Conservation (phyloP, 2,329 filamentous ascomycete species). For the Colletotrichum sp. region DNA sequence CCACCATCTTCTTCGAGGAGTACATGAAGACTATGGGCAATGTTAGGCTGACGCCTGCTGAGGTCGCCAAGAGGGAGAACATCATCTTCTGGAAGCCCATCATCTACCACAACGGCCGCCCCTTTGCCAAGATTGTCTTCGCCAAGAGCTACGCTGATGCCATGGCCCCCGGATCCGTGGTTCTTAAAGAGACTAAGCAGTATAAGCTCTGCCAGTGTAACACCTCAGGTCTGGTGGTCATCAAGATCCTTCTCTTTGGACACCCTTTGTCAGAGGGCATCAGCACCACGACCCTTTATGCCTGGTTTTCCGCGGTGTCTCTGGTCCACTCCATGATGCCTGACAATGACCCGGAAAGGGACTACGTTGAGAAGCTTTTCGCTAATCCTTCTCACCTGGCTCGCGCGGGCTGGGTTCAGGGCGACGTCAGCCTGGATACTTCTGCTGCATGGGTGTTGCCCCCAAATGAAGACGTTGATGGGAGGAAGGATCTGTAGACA, state of each 20-base stretch:
- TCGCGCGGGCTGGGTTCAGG: not conserved
- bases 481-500: not conserved
- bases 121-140: slow-evolving; percentile 42
- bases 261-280: not conserved
- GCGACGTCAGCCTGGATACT: not conserved
- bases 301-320: not conserved
- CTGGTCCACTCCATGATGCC: not conserved
- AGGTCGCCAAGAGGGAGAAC: slow-evolving; percentile 69
- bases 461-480: fast-evolving
- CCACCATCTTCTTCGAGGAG: slow-evolving; percentile 75
- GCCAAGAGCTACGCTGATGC: slow-evolving; percentile 45
- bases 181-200: not conserved
- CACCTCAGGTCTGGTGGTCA: not conserved
- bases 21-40: slow-evolving; percentile 51
- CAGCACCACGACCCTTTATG: not conserved
- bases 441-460: not conserved
- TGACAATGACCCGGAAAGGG: not conserved
- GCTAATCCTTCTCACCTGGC: not conserved
- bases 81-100: slow-evolving; percentile 57
- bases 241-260: slow-evolving; percentile 13
- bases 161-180: not conserved
- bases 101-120: slow-evolving; percentile 25
- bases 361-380: not conserved
- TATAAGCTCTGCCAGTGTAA: not conserved
- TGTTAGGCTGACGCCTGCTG: slow-evolving; percentile 63